A percentile compares a stretch with the other conserved stretches of the same genome.
These are phyloP conservation scores for Taxawa tesnikishii DNA, from an alignment of 2,329 filamentous ascomycete genomes.

Conservation along the genomic window DNA sequence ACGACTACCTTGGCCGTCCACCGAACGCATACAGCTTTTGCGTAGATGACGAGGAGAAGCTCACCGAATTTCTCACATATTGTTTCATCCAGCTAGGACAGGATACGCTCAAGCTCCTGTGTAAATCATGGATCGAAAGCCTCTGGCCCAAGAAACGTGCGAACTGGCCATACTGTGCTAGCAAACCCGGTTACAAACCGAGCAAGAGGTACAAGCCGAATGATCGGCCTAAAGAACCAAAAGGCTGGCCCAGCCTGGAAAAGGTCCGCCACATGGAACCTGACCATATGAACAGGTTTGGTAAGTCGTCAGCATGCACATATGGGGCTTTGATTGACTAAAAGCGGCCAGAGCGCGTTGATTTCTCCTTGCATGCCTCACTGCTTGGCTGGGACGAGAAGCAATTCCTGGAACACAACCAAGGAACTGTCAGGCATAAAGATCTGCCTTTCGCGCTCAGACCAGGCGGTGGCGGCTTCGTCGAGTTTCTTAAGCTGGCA, in stretches of 20 bases:
- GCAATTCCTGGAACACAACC: constrained; percentile 5
- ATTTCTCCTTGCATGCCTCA: constrained; percentile 5
- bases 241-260: constrained; percentile 15
- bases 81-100: constrained; percentile 58
- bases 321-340: not conserved
- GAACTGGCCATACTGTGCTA: constrained; percentile 54
- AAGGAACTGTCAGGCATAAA: not conserved
- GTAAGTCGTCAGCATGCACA: no score
- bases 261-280: constrained; percentile 58
- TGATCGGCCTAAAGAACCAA: constrained; percentile 23
- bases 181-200: constrained; percentile 31
- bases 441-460: not conserved
- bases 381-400: constrained; percentile 6
- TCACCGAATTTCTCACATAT: constrained; percentile 47
- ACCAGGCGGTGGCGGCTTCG: constrained; percentile 3
- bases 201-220: constrained; percentile 45
- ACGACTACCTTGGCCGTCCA: not conserved
- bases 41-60: constrained; percentile 10
- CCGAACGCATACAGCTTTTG: constrained; percentile 6
- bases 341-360: constrained; percentile 9
- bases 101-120: constrained; percentile 57
- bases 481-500: constrained; percentile 5
- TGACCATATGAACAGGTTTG: constrained; percentile 57
- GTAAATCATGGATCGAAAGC: constrained; percentile 64
- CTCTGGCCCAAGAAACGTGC: constrained; percentile 70